Base-by-base conservation (phyloP, 2,329 filamentous ascomycete genomes). In the Anisogramma anomala region DNA sequence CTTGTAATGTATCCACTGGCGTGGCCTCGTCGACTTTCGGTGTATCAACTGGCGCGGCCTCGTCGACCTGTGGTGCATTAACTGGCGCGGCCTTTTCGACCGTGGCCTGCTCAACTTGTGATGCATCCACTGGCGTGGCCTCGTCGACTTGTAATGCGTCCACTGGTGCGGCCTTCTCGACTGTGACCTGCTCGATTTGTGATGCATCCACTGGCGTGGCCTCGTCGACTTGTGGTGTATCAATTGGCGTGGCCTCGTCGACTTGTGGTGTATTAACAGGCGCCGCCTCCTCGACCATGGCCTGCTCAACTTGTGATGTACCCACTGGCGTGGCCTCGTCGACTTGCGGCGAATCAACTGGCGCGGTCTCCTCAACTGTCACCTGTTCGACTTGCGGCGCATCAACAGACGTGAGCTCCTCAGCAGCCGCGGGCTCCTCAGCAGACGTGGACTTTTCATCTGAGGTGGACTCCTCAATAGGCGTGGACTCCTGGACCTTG, bases 231-330 rank as follows among this genome's bases (percentile, higher is more conserved):
- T 5, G 13, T 5, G 11, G 15, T 28, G 42, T 25, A 20, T 39
- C 33, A 27, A 17, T 17, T 27, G 35, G 15, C 2, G 33, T 14
- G n/a, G 23, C 11, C 7, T 41, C 35, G 19, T 42, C 43, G 19
- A 47, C 43, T n/a, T n/a, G n/a, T 10, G 45, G 43, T 26, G 44
- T 38, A 7, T 45, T 13, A 4, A 45, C 45, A 30, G 45, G 37
- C 6, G 47, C n/a, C 3, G 23, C 8, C 36, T 27, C 26, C 26
- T 26, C 41, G 11, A 18, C 30, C 7, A 35, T 31, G 17, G 20
- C 20, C 33, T 45, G 27, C 26, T 39, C 36, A 25, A 17, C n/a
- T 8, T 10, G 26, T 49, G 22, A 23, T 23, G 9, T 42, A 28
- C 9, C 22, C 22, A 41, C 17, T 33, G 35, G 15, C 2, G 33